Base-by-base conservation (phyloP, 192 early-diverging fungal species). In the Phycomyces nitens region DNA sequence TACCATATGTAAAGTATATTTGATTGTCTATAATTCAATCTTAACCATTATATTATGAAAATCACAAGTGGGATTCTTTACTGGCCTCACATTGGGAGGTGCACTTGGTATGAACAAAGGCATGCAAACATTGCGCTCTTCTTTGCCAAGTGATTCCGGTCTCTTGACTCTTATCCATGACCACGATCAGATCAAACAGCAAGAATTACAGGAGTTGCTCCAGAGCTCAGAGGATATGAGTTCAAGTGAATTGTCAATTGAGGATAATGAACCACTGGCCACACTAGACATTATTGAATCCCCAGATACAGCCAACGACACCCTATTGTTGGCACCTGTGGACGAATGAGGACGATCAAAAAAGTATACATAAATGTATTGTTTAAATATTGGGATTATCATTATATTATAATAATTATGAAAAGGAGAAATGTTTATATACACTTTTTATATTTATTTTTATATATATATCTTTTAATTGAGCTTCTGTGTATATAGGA, bases 101-200 rank as follows among this genome's bases (percentile, higher is more conserved):
- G 39, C 16, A 1, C 52, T 63, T 39, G 62, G 62, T n/a, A 63
- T 54, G 62, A 38, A 63, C 52, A 63, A 39, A 23, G 62, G 62
- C 15, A 63, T 63, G 62, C 62, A 63, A 18, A 63, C 51, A 44
- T 51, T 63, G 23, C 52, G 40, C 5, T 34, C 51, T 18, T 26
- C 51, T 3, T 39, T 63, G n/a, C 51, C 62, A 22, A n/a, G 24
- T 41, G 62, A 63, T 41, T 63, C 62, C 11, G 50, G 23, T 15
- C 52, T 63, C 52, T 42, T 63, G 51, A 14, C 29, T 23, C 51
- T 63, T n/a, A 63, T 63, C 21, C 52, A 23, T 5, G 18, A 53
- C 22, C 51, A 63, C 14, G 52, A 63, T 16, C 20, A 55, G 14
- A n/a, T 63, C 34, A 53, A 53, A 18, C 29, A 34, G 29, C 29